Base-by-base conservation (phyloP, 192 early-diverging fungal genomes). In the Umbelopsis ramanniana region DNA sequence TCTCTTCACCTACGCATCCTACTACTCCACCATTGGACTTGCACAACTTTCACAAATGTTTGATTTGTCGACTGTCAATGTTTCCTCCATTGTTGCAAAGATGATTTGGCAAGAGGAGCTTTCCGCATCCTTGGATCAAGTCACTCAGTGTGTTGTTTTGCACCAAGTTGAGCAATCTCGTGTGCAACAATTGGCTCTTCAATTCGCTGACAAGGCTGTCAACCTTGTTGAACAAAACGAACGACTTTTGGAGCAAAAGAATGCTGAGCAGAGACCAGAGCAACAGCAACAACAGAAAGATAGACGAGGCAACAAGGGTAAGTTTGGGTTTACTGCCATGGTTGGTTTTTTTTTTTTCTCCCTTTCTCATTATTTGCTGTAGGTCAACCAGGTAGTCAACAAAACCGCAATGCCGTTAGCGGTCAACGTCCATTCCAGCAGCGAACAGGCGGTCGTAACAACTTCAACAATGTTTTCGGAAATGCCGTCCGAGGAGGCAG, bases 61-160 rank as follows among this genome's bases (percentile, higher is more conserved):
- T 81, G 89, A 86, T 67, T 84, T 99, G 52, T 81, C 90, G 21
- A 63, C 82, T 14, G 26, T 72, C 54, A 79, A 77, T 67, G 94
- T 96, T 29, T 80, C 91, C 69, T 76, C 89, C 9, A 89, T 97
- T 75, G 85, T 97, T 11, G 87, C 96, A 54, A 93, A 95, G 84
- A 94, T 99, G 95, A 94, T 99, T 73, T 94, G 92, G 82, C 89
- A 89, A 75, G 93, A 94, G 74, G 96, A 99, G 83, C 79, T 99
- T 26, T 81, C 89, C 52, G 98, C 94, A 40, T 92, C 91, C 37
- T 84, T 98, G 60, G 93, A 97, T 79, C 92, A 94, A 76, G 91
- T 95, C 40, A 85, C 84, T 47, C 87, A 91, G 57, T 88, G 87
- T 60, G 85, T 98, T 67, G 87, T 96, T 23, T 83, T 99, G 66